phyloP scores from a whole-genome alignment of 176 grass and related monocot species.

The Triticum urartu region DNA sequence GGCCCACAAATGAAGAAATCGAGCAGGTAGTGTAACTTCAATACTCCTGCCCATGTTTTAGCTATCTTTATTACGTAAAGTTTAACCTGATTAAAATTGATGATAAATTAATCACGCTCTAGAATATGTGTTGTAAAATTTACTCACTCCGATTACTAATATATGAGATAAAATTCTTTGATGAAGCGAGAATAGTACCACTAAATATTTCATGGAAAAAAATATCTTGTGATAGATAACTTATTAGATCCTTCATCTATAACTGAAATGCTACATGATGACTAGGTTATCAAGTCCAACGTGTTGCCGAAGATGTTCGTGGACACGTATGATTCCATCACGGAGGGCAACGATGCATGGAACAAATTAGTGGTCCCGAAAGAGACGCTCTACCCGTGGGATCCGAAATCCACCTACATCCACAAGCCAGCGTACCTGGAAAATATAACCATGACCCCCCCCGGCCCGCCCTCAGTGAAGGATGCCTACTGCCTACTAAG shows the following conservation, averaged over 20 bases:
- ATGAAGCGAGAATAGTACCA: not conserved
- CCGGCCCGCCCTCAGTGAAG: constrained; percentile 60
- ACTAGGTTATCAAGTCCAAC: constrained; percentile 72
- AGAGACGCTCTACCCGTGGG: constrained; percentile 65
- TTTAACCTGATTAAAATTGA: no score
- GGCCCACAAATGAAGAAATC: constrained; percentile 97
- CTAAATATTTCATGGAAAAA: not conserved
- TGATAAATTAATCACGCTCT: no score
- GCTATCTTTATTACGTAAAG: no score
- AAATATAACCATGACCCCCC: constrained; percentile 75
- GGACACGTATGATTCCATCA: constrained; percentile 70
- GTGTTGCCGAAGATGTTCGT: constrained; percentile 83
- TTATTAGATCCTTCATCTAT: not conserved
- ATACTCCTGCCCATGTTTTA: no score
- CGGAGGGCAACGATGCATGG: constrained; percentile 78
- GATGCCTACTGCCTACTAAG: constrained; percentile 78
- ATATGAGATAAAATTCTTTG: not conserved
- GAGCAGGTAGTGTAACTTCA: constrained; percentile 43
- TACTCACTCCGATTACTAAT: no score
- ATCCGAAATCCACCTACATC: constrained; percentile 77
- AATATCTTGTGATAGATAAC: no score
- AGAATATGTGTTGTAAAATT: no score
- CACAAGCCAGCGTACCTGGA: constrained; percentile 83
- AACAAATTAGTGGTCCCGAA: constrained; percentile 65
- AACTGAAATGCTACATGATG: constrained; percentile 22